Base-by-base conservation (phyloP, 345 rosid species). In the Turnera subulata region DNA sequence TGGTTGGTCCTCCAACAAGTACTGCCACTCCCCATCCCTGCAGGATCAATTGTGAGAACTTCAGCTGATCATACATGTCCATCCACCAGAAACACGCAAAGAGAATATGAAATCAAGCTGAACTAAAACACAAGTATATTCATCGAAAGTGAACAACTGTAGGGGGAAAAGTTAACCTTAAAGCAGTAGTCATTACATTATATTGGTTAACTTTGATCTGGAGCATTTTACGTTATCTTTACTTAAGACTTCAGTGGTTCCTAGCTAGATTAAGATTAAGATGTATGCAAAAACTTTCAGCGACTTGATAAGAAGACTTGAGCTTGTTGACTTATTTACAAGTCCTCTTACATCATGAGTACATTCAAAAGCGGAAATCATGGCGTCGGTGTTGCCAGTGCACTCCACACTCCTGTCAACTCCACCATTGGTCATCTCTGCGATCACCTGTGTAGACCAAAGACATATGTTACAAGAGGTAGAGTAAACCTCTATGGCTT, bases 271-370 rank as follows among this genome's bases (percentile, higher is more conserved):
- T n/a, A n/a, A n/a, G n/a, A n/a, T n/a, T n/a, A n/a, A n/a, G n/a
- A n/a, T n/a, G n/a, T n/a, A n/a, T n/a, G n/a, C n/a, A n/a, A n/a
- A n/a, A n/a, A n/a, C n/a, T n/a, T n/a, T n/a, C n/a, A n/a, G n/a
- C n/a, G n/a, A n/a, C n/a, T n/a, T n/a, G n/a, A n/a, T n/a, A n/a
- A n/a, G n/a, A n/a, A n/a, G n/a, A n/a, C n/a, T n/a, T n/a, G n/a
- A n/a, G n/a, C n/a, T n/a, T n/a, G n/a, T n/a, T n/a, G n/a, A n/a
- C n/a, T n/a, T n/a, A n/a, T n/a, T n/a, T n/a, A n/a, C n/a, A n/a
- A n/a, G n/a, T n/a, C n/a, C n/a, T n/a, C n/a, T 85, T 82, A 84
- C 95, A 61, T 86, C 91, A 18, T 89, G 96, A 44, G 84, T 91
- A 21, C 94, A 86, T 80, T 89, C 91, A 42, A 89, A 89, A 19